Base-by-base conservation (phyloP, 441 rosid species). In the Adansonia grandidieri region DNA sequence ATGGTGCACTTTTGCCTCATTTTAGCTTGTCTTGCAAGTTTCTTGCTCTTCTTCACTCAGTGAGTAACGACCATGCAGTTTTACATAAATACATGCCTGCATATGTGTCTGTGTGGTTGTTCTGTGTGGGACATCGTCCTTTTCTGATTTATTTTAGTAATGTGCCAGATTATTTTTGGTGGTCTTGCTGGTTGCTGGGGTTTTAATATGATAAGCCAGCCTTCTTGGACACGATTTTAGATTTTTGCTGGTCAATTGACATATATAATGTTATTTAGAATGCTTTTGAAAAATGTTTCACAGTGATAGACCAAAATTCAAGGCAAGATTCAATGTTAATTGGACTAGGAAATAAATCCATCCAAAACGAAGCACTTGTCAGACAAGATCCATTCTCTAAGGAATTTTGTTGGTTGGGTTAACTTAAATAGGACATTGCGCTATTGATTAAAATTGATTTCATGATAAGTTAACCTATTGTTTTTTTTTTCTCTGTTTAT, bases 31-130 rank as follows among this genome's bases (percentile, higher is more conserved):
- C 98, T 74, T 96, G 98, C 95, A 91, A 89, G 86, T 93, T 96
- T 82, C 92, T 96, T 81, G 99, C 95, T 56, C 85, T 96, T 76
- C 89, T 93, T 74, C 97, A 90, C 83, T 91, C 97, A 86, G 99
- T 96, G 84, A 90, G 97, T 84, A 62, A 83, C 53, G 19, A 74
- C 24, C 57, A 50, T 64, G 60, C 75, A 50, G 54, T 37, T 76
- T 15, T 56, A 24, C 13, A 15, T 22, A 42, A 20, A 44, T 57
- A 7, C 32, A 14, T 50, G 75, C 28, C 2, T 51, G 44, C 11
- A 32, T 28, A 28, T n/a, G 74, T n/a, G 40, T 64, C 42, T 51
- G 32, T 63, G 64, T 13, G 17, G n/a, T 72, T n/a, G n/a, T 71
- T 56, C 75, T 32, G 24, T n/a, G 47, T 5, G 11, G 64, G 32